Percentiles rank a stretch among this genome's conserved stretches.
Evolutionary conservation across 208 protist genomes (phyloP).

Genomic region (Trypanosoma conorhini): DNA sequence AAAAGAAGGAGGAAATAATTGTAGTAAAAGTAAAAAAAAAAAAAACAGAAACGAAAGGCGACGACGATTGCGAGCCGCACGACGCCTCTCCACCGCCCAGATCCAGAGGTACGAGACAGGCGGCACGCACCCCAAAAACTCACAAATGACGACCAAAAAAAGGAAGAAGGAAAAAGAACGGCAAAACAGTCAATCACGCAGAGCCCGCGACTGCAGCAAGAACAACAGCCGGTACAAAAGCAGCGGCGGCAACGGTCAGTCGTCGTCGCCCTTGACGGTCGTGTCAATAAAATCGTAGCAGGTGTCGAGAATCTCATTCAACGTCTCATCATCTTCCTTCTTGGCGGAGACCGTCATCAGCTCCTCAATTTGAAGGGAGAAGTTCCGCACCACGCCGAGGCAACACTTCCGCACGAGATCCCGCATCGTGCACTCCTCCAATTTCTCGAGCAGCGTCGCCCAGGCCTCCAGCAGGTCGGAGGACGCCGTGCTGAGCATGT

Average conservation of each 20-base stretch:
- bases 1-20: not conserved
- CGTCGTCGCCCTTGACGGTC: slow-evolving; percentile 23
- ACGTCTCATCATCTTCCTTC: slow-evolving; percentile 71
- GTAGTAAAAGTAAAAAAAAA: slow-evolving; percentile 1
- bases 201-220: not conserved
- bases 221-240: slow-evolving; percentile 1
- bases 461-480: slow-evolving; percentile 76
- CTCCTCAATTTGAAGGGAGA: slow-evolving; percentile 69
- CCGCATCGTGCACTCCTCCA: slow-evolving; percentile 45
- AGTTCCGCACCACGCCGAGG: slow-evolving; percentile 53
- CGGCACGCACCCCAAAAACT: not conserved
- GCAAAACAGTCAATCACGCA: not conserved
- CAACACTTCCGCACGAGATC: slow-evolving; percentile 71
- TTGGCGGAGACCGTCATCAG: slow-evolving; percentile 74
- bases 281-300: slow-evolving; percentile 83
- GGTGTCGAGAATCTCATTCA: slow-evolving; percentile 87
- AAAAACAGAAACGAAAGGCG: not conserved
- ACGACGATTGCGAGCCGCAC: slow-evolving; percentile 4
- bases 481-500: slow-evolving; percentile 66
- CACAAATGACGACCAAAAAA: slow-evolving; percentile 10
- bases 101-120: not conserved
- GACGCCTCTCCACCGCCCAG: not conserved
- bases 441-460: slow-evolving; percentile 53
- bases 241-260: not conserved
- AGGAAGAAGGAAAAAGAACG: not conserved